Conservation (phyloP, 371 early-diverging fungal genomes). For the Mortierella sp. region DNA sequence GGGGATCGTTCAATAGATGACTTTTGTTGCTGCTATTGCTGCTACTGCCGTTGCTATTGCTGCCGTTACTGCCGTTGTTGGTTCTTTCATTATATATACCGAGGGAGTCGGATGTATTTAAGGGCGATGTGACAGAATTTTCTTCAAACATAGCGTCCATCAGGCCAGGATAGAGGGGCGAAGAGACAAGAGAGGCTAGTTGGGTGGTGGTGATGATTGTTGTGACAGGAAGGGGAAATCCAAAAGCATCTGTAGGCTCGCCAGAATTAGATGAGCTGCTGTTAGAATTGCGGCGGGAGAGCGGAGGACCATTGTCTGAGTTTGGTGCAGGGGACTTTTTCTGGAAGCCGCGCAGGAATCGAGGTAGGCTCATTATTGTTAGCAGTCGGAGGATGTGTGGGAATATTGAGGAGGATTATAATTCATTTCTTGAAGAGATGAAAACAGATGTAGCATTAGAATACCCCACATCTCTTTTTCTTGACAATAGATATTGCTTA, state of each 20-base stretch:
- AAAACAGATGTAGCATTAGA: too few species aligned
- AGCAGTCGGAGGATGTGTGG: slow-evolving; percentile 1
- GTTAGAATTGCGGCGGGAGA: slow-evolving; percentile 18
- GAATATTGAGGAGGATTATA: neutral
- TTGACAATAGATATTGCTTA: too few species aligned
- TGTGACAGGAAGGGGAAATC: slow-evolving; percentile 43
- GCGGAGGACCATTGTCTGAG: neutral
- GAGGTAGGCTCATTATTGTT: slow-evolving; percentile 36
- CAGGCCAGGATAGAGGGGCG: slow-evolving; percentile 4
- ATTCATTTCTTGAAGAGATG: neutral
- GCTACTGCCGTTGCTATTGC: neutral
- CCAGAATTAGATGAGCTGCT: slow-evolving; percentile 20
- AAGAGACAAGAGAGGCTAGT: neutral
- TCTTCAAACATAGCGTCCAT: neutral
- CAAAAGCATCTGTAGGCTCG: slow-evolving; percentile 34
- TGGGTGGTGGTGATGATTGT: slow-evolving; percentile 4
- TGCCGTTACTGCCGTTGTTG: neutral
- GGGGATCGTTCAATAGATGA: neutral
- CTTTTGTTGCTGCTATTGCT: neutral
- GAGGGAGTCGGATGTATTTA: neutral
- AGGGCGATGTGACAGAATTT: neutral
- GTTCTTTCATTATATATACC: neutral
- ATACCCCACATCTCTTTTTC: too few species aligned
- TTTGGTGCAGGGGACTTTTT: slow-evolving; percentile 16
- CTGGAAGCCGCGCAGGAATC: slow-evolving; percentile 35